These are phyloP conservation scores for Trametes coccinea DNA, from an alignment of 768 basidiomycete species.

Conservation along the genomic window DNA sequence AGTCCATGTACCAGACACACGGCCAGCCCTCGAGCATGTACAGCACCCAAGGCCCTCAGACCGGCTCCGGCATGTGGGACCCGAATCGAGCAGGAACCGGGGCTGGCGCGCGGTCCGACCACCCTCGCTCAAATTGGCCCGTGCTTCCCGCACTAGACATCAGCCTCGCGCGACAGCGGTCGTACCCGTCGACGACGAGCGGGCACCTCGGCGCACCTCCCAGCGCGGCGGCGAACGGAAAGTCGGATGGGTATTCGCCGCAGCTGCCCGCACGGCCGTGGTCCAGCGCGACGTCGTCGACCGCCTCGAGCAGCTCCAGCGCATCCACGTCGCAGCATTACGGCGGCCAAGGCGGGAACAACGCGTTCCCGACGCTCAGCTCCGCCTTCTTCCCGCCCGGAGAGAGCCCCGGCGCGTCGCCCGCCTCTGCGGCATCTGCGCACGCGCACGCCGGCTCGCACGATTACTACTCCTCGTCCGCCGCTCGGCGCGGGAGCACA, in stretches of 20 bases:
- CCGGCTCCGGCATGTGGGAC: constrained; percentile 21
- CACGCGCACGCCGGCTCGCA: constrained; percentile 31
- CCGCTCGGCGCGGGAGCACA: background rate
- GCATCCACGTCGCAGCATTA: constrained; percentile 22
- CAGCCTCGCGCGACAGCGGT: constrained; percentile 20
- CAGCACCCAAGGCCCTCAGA: background rate
- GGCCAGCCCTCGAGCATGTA: constrained; percentile 1
- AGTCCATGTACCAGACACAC: constrained; percentile 7
- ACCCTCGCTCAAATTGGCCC: constrained; percentile 24
- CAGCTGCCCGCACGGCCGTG: constrained; percentile 27
- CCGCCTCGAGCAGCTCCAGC: constrained; percentile 26
- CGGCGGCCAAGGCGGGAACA: background rate
- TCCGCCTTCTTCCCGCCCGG: constrained; percentile 56
- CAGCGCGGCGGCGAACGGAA: constrained; percentile 1
- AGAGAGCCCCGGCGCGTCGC: constrained; percentile 34
- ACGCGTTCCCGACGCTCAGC: constrained; percentile 52
- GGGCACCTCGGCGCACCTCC: background rate
- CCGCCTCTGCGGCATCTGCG: constrained; percentile 25
- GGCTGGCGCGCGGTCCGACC: constrained; percentile 2
- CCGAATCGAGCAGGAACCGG: background rate
- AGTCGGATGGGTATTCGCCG: constrained; percentile 28
- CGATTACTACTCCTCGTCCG: constrained; percentile 19
- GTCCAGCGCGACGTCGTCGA: constrained; percentile 27
- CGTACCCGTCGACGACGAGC: constrained; percentile 1
- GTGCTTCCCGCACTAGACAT: constrained; percentile 29